Conservation (phyloP, 345 rosid species). For the Gossypium bickii region DNA sequence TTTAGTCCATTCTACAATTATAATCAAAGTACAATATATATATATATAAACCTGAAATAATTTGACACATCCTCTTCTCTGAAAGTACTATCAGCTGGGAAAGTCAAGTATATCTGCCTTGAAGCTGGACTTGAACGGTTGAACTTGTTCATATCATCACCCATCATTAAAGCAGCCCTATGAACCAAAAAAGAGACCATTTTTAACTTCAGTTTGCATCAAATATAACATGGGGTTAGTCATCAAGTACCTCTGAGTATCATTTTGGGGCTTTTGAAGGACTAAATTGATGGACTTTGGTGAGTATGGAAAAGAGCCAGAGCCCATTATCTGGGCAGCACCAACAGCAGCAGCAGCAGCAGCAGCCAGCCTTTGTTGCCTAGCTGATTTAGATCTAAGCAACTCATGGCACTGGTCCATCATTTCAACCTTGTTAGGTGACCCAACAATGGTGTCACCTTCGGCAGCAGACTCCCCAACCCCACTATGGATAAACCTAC, state of each 20-base stretch:
- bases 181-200: background rate
- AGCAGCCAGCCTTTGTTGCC: conserved; percentile 55
- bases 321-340: conserved; percentile 44
- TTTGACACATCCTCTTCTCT: conserved; percentile 89
- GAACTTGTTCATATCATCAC: conserved; percentile 62
- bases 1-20: background rate
- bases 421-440: conserved; percentile 66
- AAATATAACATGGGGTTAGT: background rate
- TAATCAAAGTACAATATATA: conserved; percentile 11
- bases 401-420: conserved; percentile 60
- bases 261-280: conserved; percentile 48
- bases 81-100: conserved; percentile 93
- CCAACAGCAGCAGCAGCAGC: background rate
- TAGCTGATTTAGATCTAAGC: conserved; percentile 78
- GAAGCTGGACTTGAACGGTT: conserved; percentile 85
- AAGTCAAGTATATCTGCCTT: conserved; percentile 91
- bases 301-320: conserved; percentile 55
- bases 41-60: conserved; percentile 60
- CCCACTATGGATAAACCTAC: conserved; percentile 69
- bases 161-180: conserved; percentile 45
- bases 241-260: conserved; percentile 54
- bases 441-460: conserved; percentile 43
- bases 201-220: background rate
- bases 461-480: conserved; percentile 37
- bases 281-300: conserved; percentile 58